Base-by-base conservation (phyloP, 352 stramenopile species). In the Pythium oligandrum region DNA sequence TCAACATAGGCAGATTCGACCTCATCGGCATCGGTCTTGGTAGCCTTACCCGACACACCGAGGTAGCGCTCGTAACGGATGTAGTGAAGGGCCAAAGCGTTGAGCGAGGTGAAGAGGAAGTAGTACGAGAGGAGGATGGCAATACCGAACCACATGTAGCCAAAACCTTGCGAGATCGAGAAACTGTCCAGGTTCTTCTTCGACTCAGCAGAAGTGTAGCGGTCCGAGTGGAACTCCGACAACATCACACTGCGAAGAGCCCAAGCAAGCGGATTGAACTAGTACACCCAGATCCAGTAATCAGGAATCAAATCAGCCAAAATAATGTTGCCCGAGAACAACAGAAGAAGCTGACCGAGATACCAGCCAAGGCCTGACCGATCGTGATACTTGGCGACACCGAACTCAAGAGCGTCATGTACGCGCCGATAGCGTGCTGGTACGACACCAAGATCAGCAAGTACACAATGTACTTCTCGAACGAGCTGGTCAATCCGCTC, bases 221-320 rank as follows among this genome's bases (percentile, higher is more conserved):
- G 50, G n/a, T 70, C n/a, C 38, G 55, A 65, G n/a, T 65, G 64
- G 52, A 88, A 88, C 57, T 88, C 77, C 0, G 74, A 83, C 30
- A 88, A 38, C 71, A 88, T 85, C 38, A 83, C 60, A 37, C 46
- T 64, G 2, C 71, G 73, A 8, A 88, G 57, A 3, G 74, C 69
- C 77, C 77, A 88, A 2, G 77, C 55, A 3, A 86, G 12, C n/a
- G 77, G 77, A 49, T 71, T 79, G 66, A 83, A 80, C 77, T 74
- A 89, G 61, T 87, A 85, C 73, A 89, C 81, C 78, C 78, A 90
- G 35, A 81, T 82, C 76, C 75, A 87, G 47, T 88, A 90, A 37
- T 79, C 42, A 42, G 76, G 76, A 47, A 90, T 87, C 11, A 86
- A 51, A 39, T 86, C 61, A 0, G 72, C 66, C 48, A 84, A 54